A percentile compares a stretch with the other conserved stretches of the same genome.
Evolutionary conservation across 768 basidiomycete species (phyloP).

Genomic region (Mycena polygramma): DNA sequence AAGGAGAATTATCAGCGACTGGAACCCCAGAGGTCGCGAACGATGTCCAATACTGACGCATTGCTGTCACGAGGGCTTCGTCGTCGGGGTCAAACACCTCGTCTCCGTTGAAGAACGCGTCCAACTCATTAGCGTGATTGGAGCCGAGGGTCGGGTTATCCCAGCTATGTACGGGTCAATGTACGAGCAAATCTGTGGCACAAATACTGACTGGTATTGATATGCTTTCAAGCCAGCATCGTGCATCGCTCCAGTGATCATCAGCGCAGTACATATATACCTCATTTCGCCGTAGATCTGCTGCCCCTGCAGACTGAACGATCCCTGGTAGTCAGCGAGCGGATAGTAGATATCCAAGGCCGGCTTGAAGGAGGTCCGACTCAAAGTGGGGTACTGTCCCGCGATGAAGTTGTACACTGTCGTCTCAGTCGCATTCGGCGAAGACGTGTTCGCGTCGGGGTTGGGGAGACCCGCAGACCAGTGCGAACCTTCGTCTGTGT

Average conservation of each 20-base stretch:
- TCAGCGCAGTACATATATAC: slow-evolving; percentile 56
- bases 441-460: slow-evolving; percentile 54
- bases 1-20: slow-evolving; percentile 35
- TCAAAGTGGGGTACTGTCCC: slow-evolving; percentile 53
- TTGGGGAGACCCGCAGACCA: slow-evolving; percentile 54
- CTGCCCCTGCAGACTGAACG: slow-evolving; percentile 55
- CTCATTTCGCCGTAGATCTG: slow-evolving; percentile 62
- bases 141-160: slow-evolving; percentile 47
- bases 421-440: slow-evolving; percentile 50
- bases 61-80: slow-evolving; percentile 48
- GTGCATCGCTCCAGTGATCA: slow-evolving; percentile 49
- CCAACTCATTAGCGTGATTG: slow-evolving; percentile 51
- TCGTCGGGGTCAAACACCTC: slow-evolving; percentile 43
- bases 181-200: background rate
- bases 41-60: slow-evolving; percentile 55
- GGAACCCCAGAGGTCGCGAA: slow-evolving; percentile 53
- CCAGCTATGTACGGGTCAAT: slow-evolving; percentile 1
- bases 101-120: slow-evolving; percentile 50
- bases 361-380: slow-evolving; percentile 44
- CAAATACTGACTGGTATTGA: slow-evolving; percentile 52
- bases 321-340: slow-evolving; percentile 47
- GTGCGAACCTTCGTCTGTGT: slow-evolving; percentile 57
- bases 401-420: slow-evolving; percentile 57
- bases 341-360: slow-evolving; percentile 50
- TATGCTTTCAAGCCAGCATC: slow-evolving; percentile 42